Base-by-base conservation (phyloP, 345 rosid genomes). In the Linum tenue region DNA sequence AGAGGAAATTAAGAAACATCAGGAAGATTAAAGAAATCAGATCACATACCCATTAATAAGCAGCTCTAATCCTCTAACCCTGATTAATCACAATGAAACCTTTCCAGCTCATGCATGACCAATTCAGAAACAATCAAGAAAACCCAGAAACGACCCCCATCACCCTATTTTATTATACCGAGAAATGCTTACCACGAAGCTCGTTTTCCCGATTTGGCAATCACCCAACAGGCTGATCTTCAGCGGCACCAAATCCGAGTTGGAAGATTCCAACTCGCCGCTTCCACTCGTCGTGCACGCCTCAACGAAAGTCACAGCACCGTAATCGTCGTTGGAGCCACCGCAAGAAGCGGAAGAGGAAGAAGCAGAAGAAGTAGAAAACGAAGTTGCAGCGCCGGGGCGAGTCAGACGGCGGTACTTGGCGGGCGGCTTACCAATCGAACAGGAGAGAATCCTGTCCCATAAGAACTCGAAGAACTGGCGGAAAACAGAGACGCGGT, bases 141-240 rank as follows among this genome's bases (percentile, higher is more conserved):
- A 31, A 43, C 12, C 12, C 7, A 8, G 4, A 8, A 60, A 10
- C 5, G 38, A 41, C 7, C 41, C 44, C n/a, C n/a, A n/a, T 39
- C 55, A 43, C 37, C 7, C 48, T 55, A 7, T 31, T 42, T 62
- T 31, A 6, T 8, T n/a, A 15, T 15, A 11, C 7, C 35, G 22
- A 37, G 60, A 22, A 17, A 22, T 56, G 64, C 82, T 72, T 63
- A 94, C 99, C 81, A 88, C 77, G 72, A 94, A 94, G 81, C 85
- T 86, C 12, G 99, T 90, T 63, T 94, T 94, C 64, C 99, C 99
- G 75, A 85, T 86, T 70, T 81, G 96, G 73, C 90, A 88, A 72
- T 94, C 99, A 15, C 97, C 99, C 70, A 94, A 70, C 78, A 94
- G 77, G 44, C 95, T 90, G 70, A 94, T 88, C 89, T 94, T 94